phyloP scores from a whole-genome alignment of 805 yeast genomes.

The Cyberlindnera japonica region DNA sequence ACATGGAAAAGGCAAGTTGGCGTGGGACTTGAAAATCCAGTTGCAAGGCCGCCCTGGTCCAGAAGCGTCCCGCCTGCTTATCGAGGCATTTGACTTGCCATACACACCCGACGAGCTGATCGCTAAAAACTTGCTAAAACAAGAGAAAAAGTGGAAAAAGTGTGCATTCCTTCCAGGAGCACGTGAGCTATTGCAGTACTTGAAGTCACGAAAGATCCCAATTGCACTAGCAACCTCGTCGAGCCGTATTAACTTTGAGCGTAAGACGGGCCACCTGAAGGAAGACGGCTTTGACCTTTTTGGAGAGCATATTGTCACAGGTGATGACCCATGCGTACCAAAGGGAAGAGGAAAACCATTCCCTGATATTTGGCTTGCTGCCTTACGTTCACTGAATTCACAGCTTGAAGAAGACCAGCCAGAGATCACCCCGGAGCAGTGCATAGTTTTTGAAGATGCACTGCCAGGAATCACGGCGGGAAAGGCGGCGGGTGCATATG shows the following conservation, averaged over 20 bases:
- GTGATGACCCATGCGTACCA: conserved; percentile 83
- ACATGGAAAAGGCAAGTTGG: conserved; percentile 73
- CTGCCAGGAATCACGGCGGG: conserved; percentile 89
- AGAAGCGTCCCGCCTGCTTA: conserved; percentile 45
- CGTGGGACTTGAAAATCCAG: conserved; percentile 87
- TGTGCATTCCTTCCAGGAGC: conserved; percentile 84
- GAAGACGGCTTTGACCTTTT: conserved; percentile 61
- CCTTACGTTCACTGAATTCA: conserved; percentile 68
- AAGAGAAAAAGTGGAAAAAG: conserved; percentile 51
- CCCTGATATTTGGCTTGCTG: conserved; percentile 90
- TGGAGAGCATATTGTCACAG: conserved; percentile 67
- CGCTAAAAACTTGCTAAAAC: conserved; percentile 49
- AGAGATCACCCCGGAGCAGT: conserved; percentile 66
- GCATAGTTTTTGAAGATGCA: conserved; percentile 93
- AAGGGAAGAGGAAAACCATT: conserved; percentile 87
- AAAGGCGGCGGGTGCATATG: conserved; percentile 73
- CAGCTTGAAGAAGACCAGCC: conserved; percentile 36
- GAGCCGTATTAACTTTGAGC: conserved; percentile 50
- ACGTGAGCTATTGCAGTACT: conserved; percentile 52
- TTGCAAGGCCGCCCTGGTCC: conserved; percentile 92
- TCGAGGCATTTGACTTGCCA: conserved; percentile 67
- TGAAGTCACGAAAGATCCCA: conserved; percentile 57
- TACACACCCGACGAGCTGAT: conserved; percentile 63
- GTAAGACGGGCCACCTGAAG: conserved; percentile 67
- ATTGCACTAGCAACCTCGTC: conserved; percentile 92